Base-by-base conservation (phyloP, 441 rosid genomes). In the Gossypium schwendimanii region DNA sequence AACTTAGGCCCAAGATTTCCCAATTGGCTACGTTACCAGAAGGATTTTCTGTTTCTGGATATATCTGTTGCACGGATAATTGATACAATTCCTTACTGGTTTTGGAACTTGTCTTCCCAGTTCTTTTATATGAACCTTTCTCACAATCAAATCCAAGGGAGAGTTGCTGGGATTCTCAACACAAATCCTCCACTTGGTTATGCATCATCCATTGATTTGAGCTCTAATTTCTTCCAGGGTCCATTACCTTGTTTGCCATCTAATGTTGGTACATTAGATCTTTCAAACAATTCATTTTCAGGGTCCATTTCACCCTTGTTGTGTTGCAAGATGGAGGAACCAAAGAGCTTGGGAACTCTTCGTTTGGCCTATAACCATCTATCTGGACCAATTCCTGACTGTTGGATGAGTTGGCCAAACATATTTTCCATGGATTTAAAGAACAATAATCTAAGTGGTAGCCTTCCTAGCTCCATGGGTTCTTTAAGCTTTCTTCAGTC, bases 261-360 rank as follows among this genome's bases (percentile, higher is more conserved):
- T 0, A 68, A 36, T 20, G 45, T 28, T 0, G 45, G 6, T 6
- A 60, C 73, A 17, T 47, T 75, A 18, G 76, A 79, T 69, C 68
- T 79, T 63, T 79, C 82, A 3, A 72, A 71, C 66, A 79, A 75
- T n/a, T 63, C 49, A 12, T 75, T 79, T 28, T 79, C 74, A 5
- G 75, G 82, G 6, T 20, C 82, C 0, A 28, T 79, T 54, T 75
- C 61, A 12, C 55, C 53, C 24, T 47, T 79, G 70, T 14, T 76
- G 57, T 70, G 75, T 47, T 53, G 63, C 72, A 12, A 15, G 14
- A 28, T 3, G 6, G 45, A 66, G 3, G 70, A 69, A 26, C 8
- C 71, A n/a, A 79, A 49, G 65, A 47, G 11, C 26, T 8, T 72
- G 20, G 44, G 47, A 49, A 59, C 9, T 39, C 77, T 79, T 2